Evolutionary conservation across 2,329 filamentous ascomycete genomes (phyloP).

Genomic region (Aspergillus ochraceus): DNA sequence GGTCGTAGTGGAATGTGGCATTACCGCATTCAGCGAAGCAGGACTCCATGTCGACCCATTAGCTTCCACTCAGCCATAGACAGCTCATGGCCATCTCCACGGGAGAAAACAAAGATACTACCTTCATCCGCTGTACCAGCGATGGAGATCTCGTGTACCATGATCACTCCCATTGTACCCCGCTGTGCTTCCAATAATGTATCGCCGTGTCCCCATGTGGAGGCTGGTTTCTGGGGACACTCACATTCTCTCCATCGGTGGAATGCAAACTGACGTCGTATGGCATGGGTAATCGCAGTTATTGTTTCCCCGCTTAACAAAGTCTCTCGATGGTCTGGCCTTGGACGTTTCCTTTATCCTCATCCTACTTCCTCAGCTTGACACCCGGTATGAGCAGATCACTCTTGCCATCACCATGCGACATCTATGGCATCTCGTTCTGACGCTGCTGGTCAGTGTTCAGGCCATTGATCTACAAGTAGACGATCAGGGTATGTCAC

Average conservation of each 20-base stretch:
- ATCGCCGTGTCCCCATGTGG: not conserved
- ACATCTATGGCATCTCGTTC: conserved; percentile 14
- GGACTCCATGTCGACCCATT: not conserved
- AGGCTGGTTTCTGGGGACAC: conserved; percentile 7
- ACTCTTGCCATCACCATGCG: conserved; percentile 12
- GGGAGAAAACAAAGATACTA: not conserved
- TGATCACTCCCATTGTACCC: not conserved
- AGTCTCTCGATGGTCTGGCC: not conserved
- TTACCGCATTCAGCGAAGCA: conserved; percentile 9
- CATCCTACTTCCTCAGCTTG: not conserved
- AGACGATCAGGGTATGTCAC: conserved; percentile 13
- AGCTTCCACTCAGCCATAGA: not conserved
- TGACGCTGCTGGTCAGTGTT: conserved; percentile 10
- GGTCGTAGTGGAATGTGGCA: conserved; percentile 6
- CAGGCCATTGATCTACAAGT: conserved; percentile 17
- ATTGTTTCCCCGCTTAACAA: not conserved
- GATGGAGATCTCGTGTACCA: not conserved
- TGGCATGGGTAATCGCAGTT: not conserved
- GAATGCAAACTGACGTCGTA: conserved; percentile 6
- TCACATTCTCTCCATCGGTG: conserved; percentile 8
- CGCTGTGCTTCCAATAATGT: not conserved
- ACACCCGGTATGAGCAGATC: not conserved
- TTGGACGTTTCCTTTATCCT: not conserved
- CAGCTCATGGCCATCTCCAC: not conserved
- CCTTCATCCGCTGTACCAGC: not conserved